Conservation (phyloP, 1,139 yeast genomes). For the Blastobotrys illinoisensis region DNA sequence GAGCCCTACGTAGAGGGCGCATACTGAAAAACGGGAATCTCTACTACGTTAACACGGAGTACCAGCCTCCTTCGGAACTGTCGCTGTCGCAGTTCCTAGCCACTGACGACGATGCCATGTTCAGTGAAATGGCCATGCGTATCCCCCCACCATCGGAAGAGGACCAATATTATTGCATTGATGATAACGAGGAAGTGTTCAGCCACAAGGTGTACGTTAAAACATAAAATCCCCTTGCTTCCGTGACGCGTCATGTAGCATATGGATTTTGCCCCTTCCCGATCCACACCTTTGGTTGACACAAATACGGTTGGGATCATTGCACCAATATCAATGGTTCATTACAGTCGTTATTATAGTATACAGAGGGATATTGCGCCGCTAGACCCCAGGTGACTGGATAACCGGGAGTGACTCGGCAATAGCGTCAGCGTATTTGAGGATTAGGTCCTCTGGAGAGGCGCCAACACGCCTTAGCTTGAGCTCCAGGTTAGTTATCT, state of each 20-base stretch:
- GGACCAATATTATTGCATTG: conserved; percentile 29
- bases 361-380: background rate
- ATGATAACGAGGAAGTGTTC: conserved; percentile 33
- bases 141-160: conserved; percentile 33
- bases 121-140: conserved; percentile 32
- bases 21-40: conserved; percentile 29
- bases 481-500: conserved; percentile 11
- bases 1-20: conserved; percentile 34
- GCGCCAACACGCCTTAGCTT: conserved; percentile 20
- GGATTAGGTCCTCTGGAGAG: conserved; percentile 20
- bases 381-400: background rate
- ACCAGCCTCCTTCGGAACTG: conserved; percentile 34
- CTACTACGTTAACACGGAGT: conserved; percentile 30
- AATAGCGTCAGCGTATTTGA: conserved; percentile 22
- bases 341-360: background rate
- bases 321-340: background rate
- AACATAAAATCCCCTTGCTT: background rate
- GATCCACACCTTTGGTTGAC: background rate
- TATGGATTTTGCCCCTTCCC: background rate
- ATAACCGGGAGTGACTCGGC: conserved; percentile 9
- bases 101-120: conserved; percentile 36
- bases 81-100: conserved; percentile 33
- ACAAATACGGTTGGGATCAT: background rate
- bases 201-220: conserved; percentile 24
- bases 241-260: background rate